Conservation (phyloP, 768 basidiomycete genomes). For the Kwoniella heveanensis region DNA sequence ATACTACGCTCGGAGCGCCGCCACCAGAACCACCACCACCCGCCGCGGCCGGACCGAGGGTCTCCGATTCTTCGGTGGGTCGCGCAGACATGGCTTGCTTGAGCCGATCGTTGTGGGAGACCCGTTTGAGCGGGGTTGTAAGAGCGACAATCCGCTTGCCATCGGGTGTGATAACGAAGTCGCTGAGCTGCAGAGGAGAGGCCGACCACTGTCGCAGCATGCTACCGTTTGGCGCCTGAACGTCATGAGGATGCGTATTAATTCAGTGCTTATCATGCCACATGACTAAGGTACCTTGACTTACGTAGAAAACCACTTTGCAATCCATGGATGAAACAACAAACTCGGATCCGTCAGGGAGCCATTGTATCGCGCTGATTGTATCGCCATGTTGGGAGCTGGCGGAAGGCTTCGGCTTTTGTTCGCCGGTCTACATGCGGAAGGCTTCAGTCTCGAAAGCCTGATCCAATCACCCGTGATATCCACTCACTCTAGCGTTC, state of each 20-base stretch:
- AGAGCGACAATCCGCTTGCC: constrained; percentile 79
- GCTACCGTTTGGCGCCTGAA: constrained; percentile 79
- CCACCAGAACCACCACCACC: constrained; percentile 17
- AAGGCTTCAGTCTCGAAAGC: neutral
- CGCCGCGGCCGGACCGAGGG: constrained; percentile 13
- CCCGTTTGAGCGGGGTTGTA: constrained; percentile 58
- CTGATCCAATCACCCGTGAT: neutral
- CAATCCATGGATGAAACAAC: constrained; percentile 85
- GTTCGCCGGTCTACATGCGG: constrained; percentile 28
- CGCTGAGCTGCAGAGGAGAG: constrained; percentile 77
- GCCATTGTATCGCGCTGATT: constrained; percentile 83
- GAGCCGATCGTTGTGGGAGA: constrained; percentile 29
- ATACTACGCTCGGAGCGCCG: too few relatives aligned
- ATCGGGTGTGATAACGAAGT: constrained; percentile 84
- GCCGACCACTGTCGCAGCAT: constrained; percentile 69
- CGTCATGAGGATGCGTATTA: too few relatives aligned
- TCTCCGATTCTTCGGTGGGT: constrained; percentile 19
- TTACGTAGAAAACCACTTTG: constrained; percentile 59
- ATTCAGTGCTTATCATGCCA: too few relatives aligned
- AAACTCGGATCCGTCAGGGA: constrained; percentile 85
- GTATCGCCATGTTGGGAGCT: constrained; percentile 67
- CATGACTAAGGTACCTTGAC: constrained; percentile 57
- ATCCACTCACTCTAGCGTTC: constrained; percentile 71
- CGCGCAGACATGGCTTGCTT: constrained; percentile 45
- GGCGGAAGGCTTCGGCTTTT: constrained; percentile 19